phyloP scores from a whole-genome alignment of 345 rosid genomes.

The Capsella bursapastoris region DNA sequence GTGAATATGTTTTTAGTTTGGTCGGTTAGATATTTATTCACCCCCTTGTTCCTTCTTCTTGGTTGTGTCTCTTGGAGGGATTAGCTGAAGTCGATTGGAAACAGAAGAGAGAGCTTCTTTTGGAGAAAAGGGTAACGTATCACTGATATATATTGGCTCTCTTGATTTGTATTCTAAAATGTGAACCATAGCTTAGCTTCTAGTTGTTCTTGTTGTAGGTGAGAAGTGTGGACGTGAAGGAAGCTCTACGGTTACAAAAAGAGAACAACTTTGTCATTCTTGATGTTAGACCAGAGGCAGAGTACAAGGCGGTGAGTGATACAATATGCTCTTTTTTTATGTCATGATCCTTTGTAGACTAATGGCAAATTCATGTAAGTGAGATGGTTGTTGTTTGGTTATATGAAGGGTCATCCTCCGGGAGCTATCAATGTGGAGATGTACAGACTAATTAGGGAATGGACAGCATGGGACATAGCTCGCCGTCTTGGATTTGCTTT shows the following conservation, averaged over 20 bases:
- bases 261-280: slow-evolving; percentile 98
- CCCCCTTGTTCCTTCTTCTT: slow-evolving; percentile 22
- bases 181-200: neutral
- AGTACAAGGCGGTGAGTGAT: slow-evolving; percentile 76
- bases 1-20: neutral
- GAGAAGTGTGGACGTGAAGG: slow-evolving; percentile 94
- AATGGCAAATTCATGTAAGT: neutral
- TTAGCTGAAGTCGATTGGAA: slow-evolving; percentile 98
- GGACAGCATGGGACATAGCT: slow-evolving; percentile 99
- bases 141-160: slow-evolving; percentile 5
- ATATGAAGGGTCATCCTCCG: slow-evolving; percentile 69
- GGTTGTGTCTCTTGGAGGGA: slow-evolving; percentile 49
- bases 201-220: slow-evolving; percentile 53
- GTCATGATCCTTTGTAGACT: neutral
- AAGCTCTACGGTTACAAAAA: slow-evolving; percentile 90
- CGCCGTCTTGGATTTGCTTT: slow-evolving; percentile 97
- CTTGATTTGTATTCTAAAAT: neutral
- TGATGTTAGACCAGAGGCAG: slow-evolving; percentile 95
- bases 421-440: slow-evolving; percentile 94
- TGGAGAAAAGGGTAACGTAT: slow-evolving; percentile 72
- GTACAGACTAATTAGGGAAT: slow-evolving; percentile 92
- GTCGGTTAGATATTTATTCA: neutral
- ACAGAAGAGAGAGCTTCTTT: slow-evolving; percentile 74
- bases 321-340: neutral
- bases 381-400: neutral